Base-by-base conservation (phyloP, 345 rosid species). In the Boechera divaricarpa region DNA sequence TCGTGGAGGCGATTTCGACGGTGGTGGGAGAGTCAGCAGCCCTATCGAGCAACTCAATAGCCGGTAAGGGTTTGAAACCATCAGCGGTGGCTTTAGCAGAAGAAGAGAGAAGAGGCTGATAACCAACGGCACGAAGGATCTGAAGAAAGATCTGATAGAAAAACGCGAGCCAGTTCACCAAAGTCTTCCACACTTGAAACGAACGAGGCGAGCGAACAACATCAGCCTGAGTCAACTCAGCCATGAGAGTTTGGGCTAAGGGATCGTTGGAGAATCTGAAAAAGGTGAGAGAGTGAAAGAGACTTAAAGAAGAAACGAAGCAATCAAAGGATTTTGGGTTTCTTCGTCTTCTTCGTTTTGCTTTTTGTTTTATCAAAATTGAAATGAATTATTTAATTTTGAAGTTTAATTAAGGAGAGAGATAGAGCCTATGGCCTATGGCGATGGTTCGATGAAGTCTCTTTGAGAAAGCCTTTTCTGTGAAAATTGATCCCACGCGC, bases 211-310 rank as follows among this genome's bases (percentile, higher is more conserved):
- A 83, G 81, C 86, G 85, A 32, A 83, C 90, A 16, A 84, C 92
- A 79, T 93, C 98, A 77, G 88, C 59, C 89, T 85, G 96, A 80
- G 96, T 85, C 88, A 92, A 84, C 99, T 96, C 99, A 67, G 87
- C 94, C 98, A 94, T 93, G 18, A 58, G 36, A 68, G 7, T 76
- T 67, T 1, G 67, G 68, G 5, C 74, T 28, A 18, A 41, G 2
- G 7, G 49, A 28, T 16, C 69, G 63, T 36, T 38, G 62, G 44
- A 39, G 53, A 61, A 62, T 51, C 79, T 69, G 55, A 10, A 10
- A 36, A 63, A 31, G 29, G 33, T 12, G 47, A 33, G n/a, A 32
- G 5, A 45, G 8, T 15, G 35, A 31, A 35, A 47, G 35, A 47
- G 39, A 70, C 15, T 55, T 24, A 64, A 64, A 62, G 58, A 69